Evolutionary conservation across 768 basidiomycete species (phyloP).

Genomic region (Boletus subcaerulescens): DNA sequence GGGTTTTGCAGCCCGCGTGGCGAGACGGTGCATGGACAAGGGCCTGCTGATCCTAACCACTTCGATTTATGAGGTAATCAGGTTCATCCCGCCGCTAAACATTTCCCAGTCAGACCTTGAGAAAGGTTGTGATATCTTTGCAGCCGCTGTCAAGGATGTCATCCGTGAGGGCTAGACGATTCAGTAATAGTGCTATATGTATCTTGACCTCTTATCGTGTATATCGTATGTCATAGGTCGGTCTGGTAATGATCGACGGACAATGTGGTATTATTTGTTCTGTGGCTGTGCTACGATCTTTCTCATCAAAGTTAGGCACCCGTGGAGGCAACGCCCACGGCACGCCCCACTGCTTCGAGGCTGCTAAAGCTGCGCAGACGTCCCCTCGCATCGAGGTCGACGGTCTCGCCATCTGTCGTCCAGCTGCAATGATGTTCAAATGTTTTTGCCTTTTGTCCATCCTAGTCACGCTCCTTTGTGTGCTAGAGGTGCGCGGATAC

Average conservation of each 20-base stretch:
- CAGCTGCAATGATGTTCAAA: conserved; percentile 15
- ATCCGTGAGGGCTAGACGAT: conserved; percentile 38
- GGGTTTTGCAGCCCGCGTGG: conserved; percentile 65
- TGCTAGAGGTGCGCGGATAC: conserved; percentile 42
- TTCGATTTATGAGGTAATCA: conserved; percentile 79
- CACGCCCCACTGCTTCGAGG: conserved; percentile 1
- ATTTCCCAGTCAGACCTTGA: conserved; percentile 71
- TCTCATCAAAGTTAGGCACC: background rate
- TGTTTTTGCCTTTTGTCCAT: conserved; percentile 3
- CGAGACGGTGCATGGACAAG: conserved; percentile 79
- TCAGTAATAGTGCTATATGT: too few species aligned
- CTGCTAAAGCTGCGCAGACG: background rate
- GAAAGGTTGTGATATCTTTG: conserved; percentile 64
- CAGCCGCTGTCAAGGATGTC: conserved; percentile 68
- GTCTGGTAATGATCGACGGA: too few species aligned
- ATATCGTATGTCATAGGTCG: too few species aligned
- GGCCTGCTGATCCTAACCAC: conserved; percentile 88
- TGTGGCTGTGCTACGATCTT: background rate
- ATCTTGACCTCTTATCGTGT: too few species aligned
- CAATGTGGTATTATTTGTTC: too few species aligned
- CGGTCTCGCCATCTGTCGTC: background rate
- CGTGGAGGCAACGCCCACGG: background rate
- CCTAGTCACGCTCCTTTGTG: conserved; percentile 2
- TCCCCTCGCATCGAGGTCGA: conserved; percentile 16
- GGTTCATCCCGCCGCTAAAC: conserved; percentile 93